These are phyloP conservation scores for Skeletonema menzelii DNA, from an alignment of 108 stramenopile species.

Conservation along the genomic window DNA sequence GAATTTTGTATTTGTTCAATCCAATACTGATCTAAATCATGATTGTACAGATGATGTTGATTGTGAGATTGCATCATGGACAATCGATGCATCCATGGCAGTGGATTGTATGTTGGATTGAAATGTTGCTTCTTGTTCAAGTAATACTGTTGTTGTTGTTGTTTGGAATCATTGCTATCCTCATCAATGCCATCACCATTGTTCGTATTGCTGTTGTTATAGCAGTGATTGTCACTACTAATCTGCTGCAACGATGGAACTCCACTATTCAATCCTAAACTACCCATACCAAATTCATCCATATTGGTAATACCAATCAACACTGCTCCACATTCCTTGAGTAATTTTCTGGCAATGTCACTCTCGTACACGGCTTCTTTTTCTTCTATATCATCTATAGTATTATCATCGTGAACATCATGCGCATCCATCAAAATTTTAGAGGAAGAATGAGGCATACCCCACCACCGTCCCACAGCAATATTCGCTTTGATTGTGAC, in stretches of 20 bases:
- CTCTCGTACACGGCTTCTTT: slow-evolving; percentile 66
- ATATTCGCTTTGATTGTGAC: slow-evolving; percentile 95
- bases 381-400: not conserved
- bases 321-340: slow-evolving; percentile 77
- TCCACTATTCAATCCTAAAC: slow-evolving; percentile 65
- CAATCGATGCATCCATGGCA: slow-evolving; percentile 55
- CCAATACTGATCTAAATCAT: slow-evolving; percentile 9
- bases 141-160: not conserved
- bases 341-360: slow-evolving; percentile 64
- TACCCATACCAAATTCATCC: slow-evolving; percentile 99
- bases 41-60: not conserved
- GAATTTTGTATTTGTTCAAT: slow-evolving; percentile 23
- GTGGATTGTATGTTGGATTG: slow-evolving; percentile 63
- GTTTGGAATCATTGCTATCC: not conserved
- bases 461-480: slow-evolving; percentile 64
- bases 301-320: slow-evolving; percentile 90
- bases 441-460: slow-evolving; percentile 80
- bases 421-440: slow-evolving; percentile 55
- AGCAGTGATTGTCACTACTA: not conserved
- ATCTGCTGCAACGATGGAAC: not conserved
- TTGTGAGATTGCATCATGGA: slow-evolving; percentile 3
- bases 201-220: too few relatives aligned
- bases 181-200: not conserved
- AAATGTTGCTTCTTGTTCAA: slow-evolving; percentile 7
- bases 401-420: not conserved